These are phyloP conservation scores for Viridothelium virens DNA, from an alignment of 495 filamentous ascomycete genomes.

Conservation along the genomic window DNA sequence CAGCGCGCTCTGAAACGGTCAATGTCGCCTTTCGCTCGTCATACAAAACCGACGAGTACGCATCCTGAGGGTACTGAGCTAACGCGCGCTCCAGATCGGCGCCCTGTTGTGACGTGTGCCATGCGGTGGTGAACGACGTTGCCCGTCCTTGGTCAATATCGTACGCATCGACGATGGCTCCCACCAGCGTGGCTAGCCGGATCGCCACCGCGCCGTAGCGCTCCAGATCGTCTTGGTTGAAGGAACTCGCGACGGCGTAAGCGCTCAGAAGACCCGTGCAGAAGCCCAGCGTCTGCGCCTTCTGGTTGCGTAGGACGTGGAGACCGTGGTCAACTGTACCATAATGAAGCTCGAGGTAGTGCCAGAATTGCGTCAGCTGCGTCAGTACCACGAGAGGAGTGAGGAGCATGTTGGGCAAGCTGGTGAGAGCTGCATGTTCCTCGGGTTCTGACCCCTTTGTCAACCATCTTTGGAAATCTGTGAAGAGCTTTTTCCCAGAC, in stretches of 20 bases:
- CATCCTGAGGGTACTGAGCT: background rate
- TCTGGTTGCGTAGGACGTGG: background rate
- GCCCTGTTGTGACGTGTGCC: constrained; percentile 19
- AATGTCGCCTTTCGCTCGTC: background rate
- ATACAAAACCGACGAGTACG: background rate
- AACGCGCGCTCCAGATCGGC: background rate
- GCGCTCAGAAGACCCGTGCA: constrained; percentile 42
- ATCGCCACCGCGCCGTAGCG: constrained; percentile 37
- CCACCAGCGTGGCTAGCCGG: constrained; percentile 36
- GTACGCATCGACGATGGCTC: constrained; percentile 40
- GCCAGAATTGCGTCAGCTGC: background rate
- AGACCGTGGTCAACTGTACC: background rate
- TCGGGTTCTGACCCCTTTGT: background rate
- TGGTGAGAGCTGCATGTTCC: background rate
- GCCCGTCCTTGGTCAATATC: constrained; percentile 25
- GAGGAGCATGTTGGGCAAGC: background rate
- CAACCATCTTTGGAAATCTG: background rate
- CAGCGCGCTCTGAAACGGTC: background rate
- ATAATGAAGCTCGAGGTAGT: background rate
- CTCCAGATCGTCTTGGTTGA: constrained; percentile 25
- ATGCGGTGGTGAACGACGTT: constrained; percentile 28
- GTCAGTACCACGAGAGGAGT: background rate
- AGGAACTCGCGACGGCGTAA: constrained; percentile 33
- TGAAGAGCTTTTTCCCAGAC: background rate
- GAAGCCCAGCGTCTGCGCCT: constrained; percentile 35